A percentile compares a stretch with the other conserved stretches of the same genome.
phyloP scores from a whole-genome alignment of 106 monocot genomes.

The Dendrobium catenatum region DNA sequence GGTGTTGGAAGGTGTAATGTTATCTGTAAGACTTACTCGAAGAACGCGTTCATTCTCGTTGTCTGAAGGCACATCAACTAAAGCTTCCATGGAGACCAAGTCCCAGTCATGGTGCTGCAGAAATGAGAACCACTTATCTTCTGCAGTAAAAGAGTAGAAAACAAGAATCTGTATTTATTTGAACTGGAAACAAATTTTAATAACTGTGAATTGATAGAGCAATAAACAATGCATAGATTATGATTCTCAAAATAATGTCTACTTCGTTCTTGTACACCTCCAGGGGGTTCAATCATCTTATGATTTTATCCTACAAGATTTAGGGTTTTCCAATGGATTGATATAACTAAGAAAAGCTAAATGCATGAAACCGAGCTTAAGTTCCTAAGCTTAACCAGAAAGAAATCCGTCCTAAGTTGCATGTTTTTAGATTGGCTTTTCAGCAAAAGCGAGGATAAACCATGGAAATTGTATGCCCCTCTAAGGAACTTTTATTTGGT shows the following conservation, averaged over 20 bases:
- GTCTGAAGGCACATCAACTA: constrained; percentile 43
- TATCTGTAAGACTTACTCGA: constrained; percentile 41
- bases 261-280: no score
- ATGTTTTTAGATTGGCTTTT: no score
- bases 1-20: constrained; percentile 5
- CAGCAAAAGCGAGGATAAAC: no score
- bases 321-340: no score
- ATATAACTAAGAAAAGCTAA: no score
- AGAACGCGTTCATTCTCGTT: constrained; percentile 28
- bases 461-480: no score
- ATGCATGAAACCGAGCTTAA: no score
- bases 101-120: constrained; percentile 81
- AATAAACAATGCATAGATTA: background rate
- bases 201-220: background rate
- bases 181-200: background rate
- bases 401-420: no score
- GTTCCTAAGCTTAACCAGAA: no score
- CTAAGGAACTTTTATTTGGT: no score
- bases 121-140: constrained; percentile 72
- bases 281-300: no score
- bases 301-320: no score
- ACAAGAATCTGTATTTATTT: background rate
- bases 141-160: constrained; percentile 28
- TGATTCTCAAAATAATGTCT: background rate
- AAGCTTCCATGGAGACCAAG: constrained; percentile 69